Base-by-base conservation (phyloP, 768 basidiomycete species). In the Ramaria rubella region DNA sequence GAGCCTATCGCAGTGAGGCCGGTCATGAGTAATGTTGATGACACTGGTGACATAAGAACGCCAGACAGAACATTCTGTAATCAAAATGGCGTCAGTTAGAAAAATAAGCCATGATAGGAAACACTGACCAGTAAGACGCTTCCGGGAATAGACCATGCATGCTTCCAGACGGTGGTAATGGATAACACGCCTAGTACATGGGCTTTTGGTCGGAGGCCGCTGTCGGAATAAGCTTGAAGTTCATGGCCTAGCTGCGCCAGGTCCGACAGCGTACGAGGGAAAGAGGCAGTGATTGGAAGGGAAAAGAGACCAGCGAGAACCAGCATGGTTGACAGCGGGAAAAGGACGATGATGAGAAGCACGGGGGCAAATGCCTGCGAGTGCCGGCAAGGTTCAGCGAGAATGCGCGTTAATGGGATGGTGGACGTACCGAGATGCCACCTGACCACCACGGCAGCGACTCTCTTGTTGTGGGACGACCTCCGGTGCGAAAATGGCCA, bases 111-210 rank as follows among this genome's bases (percentile, higher is more conserved):
- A 59, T 53, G 55, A 61, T 59, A 26, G 42, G 23, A 52, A 24
- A 21, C 8, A 75, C 85, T 56, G 60, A 90, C 90, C 86, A 94
- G 86, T 49, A 95, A 78, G 48, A 95, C 92, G 62, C 90, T 93
- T 6, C 94, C 94, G 8, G 94, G 94, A 57, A 97, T 81, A 58
- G 90, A 94, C 94, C 94, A 97, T 3, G 94, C 92, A 68, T 97
- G 94, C 71, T 94, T 96, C 92, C 93, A 97, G 27, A 92, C 74
- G 4, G 90, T 90, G 17, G 87, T 85, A 14, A 94, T 77, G 36
- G 87, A 83, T 63, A 97, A 77, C 49, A 94, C 91, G 24, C 78
- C 82, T 42, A 94, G 68, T 52, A 95, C 89, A 70, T 95, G 94
- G 7, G 79, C 77, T 52, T 82, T 74, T 19, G 86, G 80, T 2